phyloP scores from a whole-genome alignment of 768 basidiomycete genomes.

The Termitomyces sp. region DNA sequence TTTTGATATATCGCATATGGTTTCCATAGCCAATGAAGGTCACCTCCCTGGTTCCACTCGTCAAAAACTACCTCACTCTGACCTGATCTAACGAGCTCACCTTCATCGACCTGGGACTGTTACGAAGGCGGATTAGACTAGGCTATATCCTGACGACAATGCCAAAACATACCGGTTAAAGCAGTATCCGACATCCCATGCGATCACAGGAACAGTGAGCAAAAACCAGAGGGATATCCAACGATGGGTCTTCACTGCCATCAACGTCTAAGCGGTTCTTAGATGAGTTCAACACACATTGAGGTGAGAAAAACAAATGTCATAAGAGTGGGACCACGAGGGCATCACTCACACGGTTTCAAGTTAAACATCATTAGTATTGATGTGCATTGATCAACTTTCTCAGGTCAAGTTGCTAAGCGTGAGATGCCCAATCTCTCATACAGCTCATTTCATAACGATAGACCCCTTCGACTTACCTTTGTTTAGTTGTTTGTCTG shows the following conservation, averaged over 20 bases:
- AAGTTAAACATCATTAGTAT: too few relatives aligned
- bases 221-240: constrained; percentile 73
- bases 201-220: constrained; percentile 56
- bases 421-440: not conserved
- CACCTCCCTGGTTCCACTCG: constrained; percentile 53
- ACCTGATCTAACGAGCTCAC: constrained; percentile 20
- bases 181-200: constrained; percentile 83
- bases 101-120: constrained; percentile 79
- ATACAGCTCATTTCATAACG: too few relatives aligned
- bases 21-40: constrained; percentile 89
- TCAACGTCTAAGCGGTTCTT: constrained; percentile 13
- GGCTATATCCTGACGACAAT: not conserved
- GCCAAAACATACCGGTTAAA: constrained; percentile 59
- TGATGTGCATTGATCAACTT: not conserved
- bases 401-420: not conserved
- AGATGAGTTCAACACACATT: not conserved
- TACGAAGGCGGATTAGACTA: not conserved
- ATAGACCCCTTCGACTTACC: too few relatives aligned
- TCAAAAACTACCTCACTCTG: not conserved
- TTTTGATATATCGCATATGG: constrained; percentile 79
- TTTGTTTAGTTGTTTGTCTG: too few relatives aligned
- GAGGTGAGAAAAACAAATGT: too few relatives aligned
- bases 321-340: not conserved
- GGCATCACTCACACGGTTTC: not conserved
- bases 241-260: constrained; percentile 49